Conservation (phyloP, 345 rosid species). For the Heritiera fomes region DNA sequence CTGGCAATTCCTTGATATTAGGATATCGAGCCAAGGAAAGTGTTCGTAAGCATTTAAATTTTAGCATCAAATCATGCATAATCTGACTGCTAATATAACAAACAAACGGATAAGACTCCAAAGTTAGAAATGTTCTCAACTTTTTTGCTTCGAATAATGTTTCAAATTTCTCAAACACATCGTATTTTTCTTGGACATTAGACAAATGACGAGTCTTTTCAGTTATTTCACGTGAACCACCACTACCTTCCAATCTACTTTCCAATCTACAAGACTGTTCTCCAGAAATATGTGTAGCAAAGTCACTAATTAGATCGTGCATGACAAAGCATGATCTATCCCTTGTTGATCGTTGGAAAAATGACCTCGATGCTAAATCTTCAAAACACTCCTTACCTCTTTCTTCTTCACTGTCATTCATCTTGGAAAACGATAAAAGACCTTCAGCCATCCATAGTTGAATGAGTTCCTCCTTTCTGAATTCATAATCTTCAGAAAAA, state of each 20-base stretch:
- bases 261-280: conserved; percentile 11
- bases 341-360: background rate
- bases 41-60: background rate
- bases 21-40: background rate
- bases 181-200: background rate
- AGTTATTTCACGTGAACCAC: background rate
- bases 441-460: conserved; percentile 27
- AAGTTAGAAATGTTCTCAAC: conserved; percentile 9
- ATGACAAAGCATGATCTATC: background rate
- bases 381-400: background rate
- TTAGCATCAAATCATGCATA: background rate
- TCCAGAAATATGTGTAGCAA: background rate
- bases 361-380: background rate
- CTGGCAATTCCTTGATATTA: background rate
- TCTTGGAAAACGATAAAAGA: background rate
- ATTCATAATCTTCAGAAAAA: conserved; percentile 23
- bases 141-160: background rate
- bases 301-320: background rate
- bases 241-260: background rate
- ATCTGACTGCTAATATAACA: background rate
- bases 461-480: conserved; percentile 21
- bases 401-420: background rate
- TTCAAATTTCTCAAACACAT: background rate
- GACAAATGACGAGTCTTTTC: conserved; percentile 19
- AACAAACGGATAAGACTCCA: background rate